Conservation (phyloP, 257 asterid genomes). For the Solanum chilense region DNA sequence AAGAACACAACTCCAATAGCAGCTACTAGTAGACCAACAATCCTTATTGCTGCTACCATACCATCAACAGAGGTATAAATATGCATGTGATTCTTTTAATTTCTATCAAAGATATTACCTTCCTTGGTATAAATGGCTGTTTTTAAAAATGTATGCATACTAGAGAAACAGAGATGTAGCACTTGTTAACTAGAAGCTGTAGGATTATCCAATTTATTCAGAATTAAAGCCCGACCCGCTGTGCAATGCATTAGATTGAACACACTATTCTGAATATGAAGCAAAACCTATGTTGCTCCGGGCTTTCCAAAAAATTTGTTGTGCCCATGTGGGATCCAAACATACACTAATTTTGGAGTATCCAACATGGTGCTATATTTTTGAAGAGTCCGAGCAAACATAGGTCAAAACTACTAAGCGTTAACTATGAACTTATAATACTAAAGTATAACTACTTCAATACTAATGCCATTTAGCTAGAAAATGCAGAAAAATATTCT, state of each 20-base stretch:
- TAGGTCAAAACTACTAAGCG: background rate
- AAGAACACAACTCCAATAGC: background rate
- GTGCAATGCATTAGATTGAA: background rate
- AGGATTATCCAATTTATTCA: background rate
- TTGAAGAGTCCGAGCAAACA: background rate
- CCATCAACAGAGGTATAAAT: background rate
- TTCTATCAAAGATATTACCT: background rate
- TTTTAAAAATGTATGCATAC: background rate
- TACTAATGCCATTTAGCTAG: background rate
- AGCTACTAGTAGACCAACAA: background rate
- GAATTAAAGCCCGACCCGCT: background rate
- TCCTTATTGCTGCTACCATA: background rate
- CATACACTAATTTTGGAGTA: background rate
- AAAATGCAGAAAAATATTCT: too few relatives aligned
- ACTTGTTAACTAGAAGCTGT: background rate
- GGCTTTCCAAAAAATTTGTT: background rate
- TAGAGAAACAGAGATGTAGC: background rate
- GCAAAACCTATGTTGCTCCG: background rate
- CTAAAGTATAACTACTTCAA: background rate
- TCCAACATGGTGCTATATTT: background rate
- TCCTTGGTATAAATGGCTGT: background rate
- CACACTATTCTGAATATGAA: background rate
- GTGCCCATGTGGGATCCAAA: background rate
- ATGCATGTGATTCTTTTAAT: background rate
- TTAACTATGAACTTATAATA: background rate